Evolutionary conservation across 768 basidiomycete species (phyloP).

Genomic region (Mycena venus): DNA sequence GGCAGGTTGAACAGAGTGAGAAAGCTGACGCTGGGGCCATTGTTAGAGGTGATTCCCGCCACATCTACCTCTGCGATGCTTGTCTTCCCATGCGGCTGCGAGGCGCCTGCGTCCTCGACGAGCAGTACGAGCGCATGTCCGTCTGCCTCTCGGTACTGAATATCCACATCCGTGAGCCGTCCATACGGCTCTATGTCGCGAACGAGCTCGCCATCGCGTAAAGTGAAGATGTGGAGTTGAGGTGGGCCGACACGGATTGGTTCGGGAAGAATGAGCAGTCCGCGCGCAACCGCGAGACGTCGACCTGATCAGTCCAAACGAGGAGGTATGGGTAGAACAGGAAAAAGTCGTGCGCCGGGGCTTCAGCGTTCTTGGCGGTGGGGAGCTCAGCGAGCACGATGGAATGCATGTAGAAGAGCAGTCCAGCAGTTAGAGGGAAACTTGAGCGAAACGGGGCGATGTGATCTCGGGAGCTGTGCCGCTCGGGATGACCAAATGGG

Average conservation of each 20-base stretch:
- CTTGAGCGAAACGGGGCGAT: not conserved
- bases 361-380: conserved; percentile 13
- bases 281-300: conserved; percentile 17
- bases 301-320: conserved; percentile 25
- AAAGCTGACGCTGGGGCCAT: not conserved
- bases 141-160: conserved; percentile 21
- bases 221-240: conserved; percentile 12
- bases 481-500: too few relatives aligned
- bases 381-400: conserved; percentile 20
- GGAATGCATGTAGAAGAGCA: conserved; percentile 19
- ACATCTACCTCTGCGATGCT: conserved; percentile 20
- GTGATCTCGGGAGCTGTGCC: not conserved
- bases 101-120: not conserved
- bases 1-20: not conserved
- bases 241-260: conserved; percentile 10
- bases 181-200: conserved; percentile 17
- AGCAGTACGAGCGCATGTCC: conserved; percentile 20
- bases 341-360: conserved; percentile 19
- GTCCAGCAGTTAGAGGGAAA: not conserved
- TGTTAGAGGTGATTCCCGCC: not conserved
- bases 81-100: conserved; percentile 10
- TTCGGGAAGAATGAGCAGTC: conserved; percentile 21
- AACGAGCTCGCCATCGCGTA: conserved; percentile 7
- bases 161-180: conserved; percentile 1
- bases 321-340: conserved; percentile 23